phyloP scores from a whole-genome alignment of 2,329 filamentous ascomycete genomes.

The Aspergillus oerlinghausenensis region DNA sequence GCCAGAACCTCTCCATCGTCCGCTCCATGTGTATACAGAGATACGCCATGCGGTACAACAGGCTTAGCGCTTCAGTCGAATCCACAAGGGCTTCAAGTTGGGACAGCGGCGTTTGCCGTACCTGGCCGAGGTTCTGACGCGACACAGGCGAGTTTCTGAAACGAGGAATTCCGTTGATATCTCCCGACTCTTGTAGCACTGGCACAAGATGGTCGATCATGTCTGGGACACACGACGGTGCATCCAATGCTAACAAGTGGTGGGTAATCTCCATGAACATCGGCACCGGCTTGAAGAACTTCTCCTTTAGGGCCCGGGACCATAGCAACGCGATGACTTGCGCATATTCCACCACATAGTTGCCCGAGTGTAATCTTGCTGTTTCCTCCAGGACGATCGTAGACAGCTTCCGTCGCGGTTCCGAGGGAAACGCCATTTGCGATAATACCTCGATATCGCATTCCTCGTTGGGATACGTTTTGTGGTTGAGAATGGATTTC shows the following conservation, averaged over 20 bases:
- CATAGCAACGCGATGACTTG: constrained; percentile 51
- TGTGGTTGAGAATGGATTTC: constrained; percentile 53
- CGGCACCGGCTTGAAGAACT: constrained; percentile 42
- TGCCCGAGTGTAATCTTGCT: constrained; percentile 38
- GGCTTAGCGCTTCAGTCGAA: constrained; percentile 49
- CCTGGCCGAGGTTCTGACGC: constrained; percentile 35
- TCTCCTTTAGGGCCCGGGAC: constrained; percentile 53
- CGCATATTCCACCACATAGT: constrained; percentile 47
- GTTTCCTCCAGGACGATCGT: constrained; percentile 52
- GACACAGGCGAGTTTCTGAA: constrained; percentile 43
- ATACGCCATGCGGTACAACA: constrained; percentile 51
- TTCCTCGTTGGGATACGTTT: constrained; percentile 44
- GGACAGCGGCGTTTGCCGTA: constrained; percentile 37
- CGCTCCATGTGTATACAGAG: constrained; percentile 43
- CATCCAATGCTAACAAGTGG: constrained; percentile 38
- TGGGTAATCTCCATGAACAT: constrained; percentile 40
- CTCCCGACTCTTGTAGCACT: constrained; percentile 42
- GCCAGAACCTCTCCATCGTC: constrained; percentile 50
- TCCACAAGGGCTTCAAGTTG: constrained; percentile 48
- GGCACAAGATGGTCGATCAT: constrained; percentile 36
- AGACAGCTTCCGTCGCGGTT: constrained; percentile 46
- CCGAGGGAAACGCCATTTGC: constrained; percentile 50
- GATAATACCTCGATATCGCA: constrained; percentile 53
- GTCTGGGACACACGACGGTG: constrained; percentile 30
- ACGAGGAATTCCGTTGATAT: constrained; percentile 53